Conservation (phyloP, 768 basidiomycete genomes). For the Hericium erinaceus region DNA sequence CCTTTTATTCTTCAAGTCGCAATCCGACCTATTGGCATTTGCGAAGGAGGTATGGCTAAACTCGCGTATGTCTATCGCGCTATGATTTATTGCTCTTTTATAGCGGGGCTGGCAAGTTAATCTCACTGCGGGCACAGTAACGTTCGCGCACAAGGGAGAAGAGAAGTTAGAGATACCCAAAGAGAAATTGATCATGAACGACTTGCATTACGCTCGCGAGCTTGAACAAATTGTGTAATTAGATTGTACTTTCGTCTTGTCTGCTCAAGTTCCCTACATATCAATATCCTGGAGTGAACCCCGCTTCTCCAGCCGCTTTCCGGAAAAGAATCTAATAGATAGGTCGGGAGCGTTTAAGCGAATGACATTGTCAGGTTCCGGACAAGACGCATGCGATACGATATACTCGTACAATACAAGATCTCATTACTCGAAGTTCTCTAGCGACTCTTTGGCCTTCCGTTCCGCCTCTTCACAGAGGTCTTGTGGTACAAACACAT, state of each 20-base stretch:
- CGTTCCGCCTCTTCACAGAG: conserved; percentile 77
- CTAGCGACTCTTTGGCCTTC: conserved; percentile 80
- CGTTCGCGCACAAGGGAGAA: conserved; percentile 73
- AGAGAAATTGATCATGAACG: conserved; percentile 70
- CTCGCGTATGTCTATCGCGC: neutral
- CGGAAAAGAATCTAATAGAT: no score
- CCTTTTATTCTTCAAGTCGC: conserved; percentile 82
- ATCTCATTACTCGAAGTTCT: conserved; percentile 43
- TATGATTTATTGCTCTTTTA: conserved; percentile 2
- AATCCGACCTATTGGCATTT: conserved; percentile 74
- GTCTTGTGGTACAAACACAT: conserved; percentile 79
- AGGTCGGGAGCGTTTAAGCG: no score
- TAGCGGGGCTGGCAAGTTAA: conserved; percentile 85
- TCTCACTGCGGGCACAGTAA: conserved; percentile 56
- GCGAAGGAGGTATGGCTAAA: conserved; percentile 56
- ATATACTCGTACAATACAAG: conserved; percentile 14
- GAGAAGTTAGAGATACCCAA: conserved; percentile 82
- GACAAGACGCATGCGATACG: no score
- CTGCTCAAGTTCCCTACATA: neutral
- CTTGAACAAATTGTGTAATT: conserved; percentile 62
- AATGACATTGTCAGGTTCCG: no score
- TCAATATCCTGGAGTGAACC: no score
- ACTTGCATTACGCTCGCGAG: conserved; percentile 75
- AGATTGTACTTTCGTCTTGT: conserved; percentile 17
- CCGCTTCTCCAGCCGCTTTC: no score